Evolutionary conservation across 805 yeast genomes (phyloP).

Genomic region (Cyberlindnera petersonii): DNA sequence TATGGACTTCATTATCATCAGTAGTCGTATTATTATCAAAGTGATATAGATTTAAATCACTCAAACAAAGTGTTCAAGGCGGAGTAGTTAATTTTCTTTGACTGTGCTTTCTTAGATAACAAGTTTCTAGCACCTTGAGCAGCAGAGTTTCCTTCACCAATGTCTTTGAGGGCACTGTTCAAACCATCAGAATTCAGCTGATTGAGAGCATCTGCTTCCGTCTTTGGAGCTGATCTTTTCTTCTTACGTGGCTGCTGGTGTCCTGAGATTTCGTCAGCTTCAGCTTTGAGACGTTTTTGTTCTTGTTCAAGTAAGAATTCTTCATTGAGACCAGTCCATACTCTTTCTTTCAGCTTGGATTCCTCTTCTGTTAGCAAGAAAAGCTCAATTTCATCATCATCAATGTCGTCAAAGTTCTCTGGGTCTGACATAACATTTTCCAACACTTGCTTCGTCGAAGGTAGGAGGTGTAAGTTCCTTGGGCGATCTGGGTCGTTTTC

Average conservation of each 20-base stretch:
- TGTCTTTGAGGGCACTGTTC: conserved; percentile 41
- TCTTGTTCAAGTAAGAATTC: conserved; percentile 86
- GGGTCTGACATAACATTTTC: conserved; percentile 54
- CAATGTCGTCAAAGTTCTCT: conserved; percentile 67
- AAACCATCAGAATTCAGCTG: conserved; percentile 33
- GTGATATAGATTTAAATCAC: not conserved
- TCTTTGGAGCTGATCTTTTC: conserved; percentile 32
- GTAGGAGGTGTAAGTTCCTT: conserved; percentile 51
- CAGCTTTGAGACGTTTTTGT: conserved; percentile 72
- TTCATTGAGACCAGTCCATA: conserved; percentile 88
- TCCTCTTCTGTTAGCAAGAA: conserved; percentile 67
- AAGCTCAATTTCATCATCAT: conserved; percentile 72
- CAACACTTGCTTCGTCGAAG: conserved; percentile 54
- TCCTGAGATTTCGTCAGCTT: conserved; percentile 86
- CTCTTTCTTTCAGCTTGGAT: conserved; percentile 64
- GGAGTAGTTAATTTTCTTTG: conserved; percentile 86
- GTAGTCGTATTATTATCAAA: no score
- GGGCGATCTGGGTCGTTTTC: conserved; percentile 44
- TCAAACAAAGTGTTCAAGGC: conserved; percentile 58
- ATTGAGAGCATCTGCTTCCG: conserved; percentile 31
- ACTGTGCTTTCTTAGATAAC: conserved; percentile 70
- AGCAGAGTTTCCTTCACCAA: conserved; percentile 48
- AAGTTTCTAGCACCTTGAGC: conserved; percentile 77
- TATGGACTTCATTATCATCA: no score
- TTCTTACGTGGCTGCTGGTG: conserved; percentile 55